A percentile compares a stretch with the other conserved stretches of the same genome.
Conservation (phyloP, 1,284 basidiomycete genomes). For the Hemileia vastatrix region DNA sequence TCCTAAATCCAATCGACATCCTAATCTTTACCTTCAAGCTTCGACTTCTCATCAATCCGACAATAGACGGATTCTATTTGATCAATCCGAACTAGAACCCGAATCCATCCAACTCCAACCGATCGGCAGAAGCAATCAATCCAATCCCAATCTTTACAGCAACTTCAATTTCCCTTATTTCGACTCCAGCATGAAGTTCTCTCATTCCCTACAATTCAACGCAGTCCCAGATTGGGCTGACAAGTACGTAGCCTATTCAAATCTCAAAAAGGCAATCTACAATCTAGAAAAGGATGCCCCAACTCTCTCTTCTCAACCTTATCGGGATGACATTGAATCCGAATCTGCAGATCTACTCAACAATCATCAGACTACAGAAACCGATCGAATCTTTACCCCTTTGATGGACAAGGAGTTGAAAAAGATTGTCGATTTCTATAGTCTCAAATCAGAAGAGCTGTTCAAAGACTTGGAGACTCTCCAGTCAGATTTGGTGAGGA, state of each 20-base stretch:
- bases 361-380: conserved; percentile 46
- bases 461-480: conserved; percentile 56
- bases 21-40: no score
- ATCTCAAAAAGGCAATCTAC: background rate
- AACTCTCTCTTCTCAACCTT: conserved; percentile 16
- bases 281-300: no score
- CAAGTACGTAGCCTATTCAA: conserved; percentile 69
- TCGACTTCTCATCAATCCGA: no score
- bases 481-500: conserved; percentile 63
- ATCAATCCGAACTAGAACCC: background rate
- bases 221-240: conserved; percentile 91
- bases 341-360: no score
- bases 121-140: conserved; percentile 7
- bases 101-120: background rate
- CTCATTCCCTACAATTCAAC: conserved; percentile 77
- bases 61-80: no score
- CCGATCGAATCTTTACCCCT: conserved; percentile 60
- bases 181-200: conserved; percentile 41
- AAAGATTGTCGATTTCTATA: conserved; percentile 77
- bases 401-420: conserved; percentile 71
- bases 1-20: no score
- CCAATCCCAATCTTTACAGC: background rate
- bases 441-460: conserved; percentile 62
- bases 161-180: conserved; percentile 16
- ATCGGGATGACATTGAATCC: conserved; percentile 29